Evolutionary conservation across 768 basidiomycete species (phyloP), one percentile per base, ranked within the genome.

Genomic region (Leccinellum luteum): DNA sequence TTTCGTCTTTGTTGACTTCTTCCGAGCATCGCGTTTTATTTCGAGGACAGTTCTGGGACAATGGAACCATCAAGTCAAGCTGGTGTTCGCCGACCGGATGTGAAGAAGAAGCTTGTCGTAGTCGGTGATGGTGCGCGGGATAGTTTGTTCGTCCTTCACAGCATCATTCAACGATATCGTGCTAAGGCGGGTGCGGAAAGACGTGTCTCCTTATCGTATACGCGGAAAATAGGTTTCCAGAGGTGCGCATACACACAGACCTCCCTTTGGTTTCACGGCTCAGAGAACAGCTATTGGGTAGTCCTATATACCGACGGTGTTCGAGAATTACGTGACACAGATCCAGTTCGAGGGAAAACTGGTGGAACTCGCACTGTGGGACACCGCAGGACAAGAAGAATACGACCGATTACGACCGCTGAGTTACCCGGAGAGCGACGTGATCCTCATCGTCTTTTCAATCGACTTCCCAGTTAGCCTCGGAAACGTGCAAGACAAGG

Each of bases 331-430:
- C 67, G 90, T 93, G 55, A 92, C 90, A 13, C 86, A 90, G 61
- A 89, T 94, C 35, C 78, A 85, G 50, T 92, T 89, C 66, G 93
- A 95, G 25, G 87, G 89, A 55, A 94, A 94, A 74, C 78, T 90
- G 19, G 86, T 99, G 60, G 93, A 97, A 68, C 83, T 99, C 44
- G 96, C 97, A n/a, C 80, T 99, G 17, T 99, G 96, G 94, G 94
- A 98, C 74, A 98, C 94, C 1, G 94, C 94, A 1, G 94, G 94
- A 27, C 94, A 97, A 72, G 94, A 98, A 75, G 94, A 98, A 76
- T 98, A 97, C 74, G 93, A 95, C 72, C 82, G 90, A 60, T 81
- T 94, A 55, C 81, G 91, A 63, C 90, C 91, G 19, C 78, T 94
- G 60, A 90, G 87, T 71, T 93, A 94, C 64, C 90, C 92, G 19